phyloP scores from a whole-genome alignment of 1,284 basidiomycete genomes.

The Schizopora paradoxa region DNA sequence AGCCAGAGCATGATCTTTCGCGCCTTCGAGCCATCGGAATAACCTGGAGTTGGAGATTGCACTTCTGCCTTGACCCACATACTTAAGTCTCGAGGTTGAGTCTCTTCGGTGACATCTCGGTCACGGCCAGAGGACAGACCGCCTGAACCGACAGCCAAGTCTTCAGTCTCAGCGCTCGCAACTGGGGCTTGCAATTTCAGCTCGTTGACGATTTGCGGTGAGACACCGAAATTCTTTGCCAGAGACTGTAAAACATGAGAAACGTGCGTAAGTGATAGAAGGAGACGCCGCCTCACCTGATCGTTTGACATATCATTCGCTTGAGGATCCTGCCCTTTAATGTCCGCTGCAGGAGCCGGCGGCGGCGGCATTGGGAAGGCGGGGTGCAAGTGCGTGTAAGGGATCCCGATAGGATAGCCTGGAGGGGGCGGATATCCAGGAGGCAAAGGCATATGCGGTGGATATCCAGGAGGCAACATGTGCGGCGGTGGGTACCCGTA shows the following conservation, averaged over 20 bases:
- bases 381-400: slow-evolving; percentile 32
- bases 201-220: slow-evolving; percentile 59
- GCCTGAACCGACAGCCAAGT: slow-evolving; percentile 66
- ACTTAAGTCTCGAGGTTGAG: slow-evolving; percentile 52
- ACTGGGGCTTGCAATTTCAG: slow-evolving; percentile 42
- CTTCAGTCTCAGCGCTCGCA: slow-evolving; percentile 58
- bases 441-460: slow-evolving; percentile 40
- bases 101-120: slow-evolving; percentile 46
- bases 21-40: slow-evolving; percentile 11
- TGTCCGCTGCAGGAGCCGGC: slow-evolving; percentile 33
- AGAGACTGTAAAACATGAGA: slow-evolving; percentile 42
- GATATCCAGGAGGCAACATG: slow-evolving; percentile 41
- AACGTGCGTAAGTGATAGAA: slow-evolving; percentile 10
- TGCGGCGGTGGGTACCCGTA: slow-evolving; percentile 29
- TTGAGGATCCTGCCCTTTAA: slow-evolving; percentile 70
- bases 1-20: slow-evolving; percentile 51
- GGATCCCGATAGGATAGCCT: slow-evolving; percentile 9
- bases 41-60: slow-evolving; percentile 35
- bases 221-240: slow-evolving; percentile 74
- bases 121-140: slow-evolving; percentile 66
- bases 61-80: slow-evolving; percentile 54
- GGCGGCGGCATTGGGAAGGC: slow-evolving; percentile 30
- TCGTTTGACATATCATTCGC: slow-evolving; percentile 71
- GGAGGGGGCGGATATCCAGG: slow-evolving; percentile 18
- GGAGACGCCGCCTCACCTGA: slow-evolving; percentile 35